Base-by-base conservation (phyloP, 2,329 filamentous ascomycete genomes). In the Pestalotiopsis sp. region DNA sequence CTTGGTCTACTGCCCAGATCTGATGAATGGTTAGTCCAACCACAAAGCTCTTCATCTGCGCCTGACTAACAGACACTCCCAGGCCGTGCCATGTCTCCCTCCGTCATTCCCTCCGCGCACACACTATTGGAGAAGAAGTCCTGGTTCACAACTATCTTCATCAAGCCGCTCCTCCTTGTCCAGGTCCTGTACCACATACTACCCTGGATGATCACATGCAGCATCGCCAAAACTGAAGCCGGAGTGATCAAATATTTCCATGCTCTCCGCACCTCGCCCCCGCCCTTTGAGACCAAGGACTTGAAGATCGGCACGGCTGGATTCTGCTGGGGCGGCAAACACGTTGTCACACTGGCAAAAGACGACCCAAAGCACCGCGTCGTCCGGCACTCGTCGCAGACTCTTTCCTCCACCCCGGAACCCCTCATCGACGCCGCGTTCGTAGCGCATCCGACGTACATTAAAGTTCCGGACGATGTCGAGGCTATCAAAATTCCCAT, bases 321-420 rank as follows among this genome's bases (percentile, higher is more conserved):
- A 0, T 91, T 89, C 79, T 91, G 88, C 80, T 91, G 89, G 89
- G 89, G 89, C 27, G 89, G 87, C 27, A 86, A 86, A 70, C 84
- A 89, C 71, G 78, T 82, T 2, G 75, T 88, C 9, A 75, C 83
- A n/a, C 82, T 90, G 3, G 80, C 83, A 12, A 68, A 68, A 3
- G 68, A 68, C 31, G 73, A 77, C 20, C 77, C 72, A 49, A 75
- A 75, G 69, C n/a, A 59, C 57, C n/a, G 57, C 57, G 25, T 20
- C 14, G 23, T 13, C 57, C 13, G 57, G 57, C 45, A 49, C 45
- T 49, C 45, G 3, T 49, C 45, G 13, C 45, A 49, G 45, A 14
- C 45, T n/a, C 45, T 49, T 13, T 49, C 45, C 45, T 49, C 45
- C 45, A n/a, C 45, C 45, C 45, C 45, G 6, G 45, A 49, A n/a